Base-by-base conservation (phyloP, 2,329 filamentous ascomycete genomes). In the Aspergillus tubingensis region DNA sequence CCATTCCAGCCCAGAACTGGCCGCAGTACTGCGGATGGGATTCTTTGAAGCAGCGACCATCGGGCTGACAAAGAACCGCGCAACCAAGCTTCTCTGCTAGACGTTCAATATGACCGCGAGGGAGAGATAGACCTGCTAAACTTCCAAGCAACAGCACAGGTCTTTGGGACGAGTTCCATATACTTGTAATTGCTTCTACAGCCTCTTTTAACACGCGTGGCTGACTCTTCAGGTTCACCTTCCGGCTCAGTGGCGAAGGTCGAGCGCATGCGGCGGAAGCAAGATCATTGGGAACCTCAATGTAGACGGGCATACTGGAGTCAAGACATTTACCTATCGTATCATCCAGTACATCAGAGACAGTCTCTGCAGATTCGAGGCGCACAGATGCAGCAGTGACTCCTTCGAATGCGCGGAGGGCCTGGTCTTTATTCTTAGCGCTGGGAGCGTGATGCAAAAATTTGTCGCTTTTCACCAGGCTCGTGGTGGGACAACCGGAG, bases 371-470 rank as follows among this genome's bases (percentile, higher is more conserved):
- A 2, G 53, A 51, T 1, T 53, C 23, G 1, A 58, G 8, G 4
- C 61, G 58, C 7, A 63, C 53, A 6, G 61, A 56, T 4, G 51
- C 52, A 25, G 58, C 58, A 7, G 61, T 61, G 5, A 61, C 54
- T 2, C 53, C 59, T 15, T 30, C 38, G 10, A 53, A 63, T 2
- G 56, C 59, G 11, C 52, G 44, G 2, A 63, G 48, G 2, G 49
- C 58, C 15, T 58, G 55, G 4, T 63, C 39, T 36, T 49, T 63
- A 44, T 63, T 58, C 7, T 21, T 25, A 17, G 27, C 23, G 13
- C 27, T 44, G 6, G 59, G 50, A 1, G 61, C 51, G 25, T 63
- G 61, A 36, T 63, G 61, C n/a, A 60, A 17, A 3, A 36, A 43
- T 11, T 43, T 61, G 19, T 23, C n/a, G 3, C 17, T 21, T 3